These are phyloP conservation scores for Hypoxylon intermedium DNA, from an alignment of 495 filamentous ascomycete species.

Conservation along the genomic window DNA sequence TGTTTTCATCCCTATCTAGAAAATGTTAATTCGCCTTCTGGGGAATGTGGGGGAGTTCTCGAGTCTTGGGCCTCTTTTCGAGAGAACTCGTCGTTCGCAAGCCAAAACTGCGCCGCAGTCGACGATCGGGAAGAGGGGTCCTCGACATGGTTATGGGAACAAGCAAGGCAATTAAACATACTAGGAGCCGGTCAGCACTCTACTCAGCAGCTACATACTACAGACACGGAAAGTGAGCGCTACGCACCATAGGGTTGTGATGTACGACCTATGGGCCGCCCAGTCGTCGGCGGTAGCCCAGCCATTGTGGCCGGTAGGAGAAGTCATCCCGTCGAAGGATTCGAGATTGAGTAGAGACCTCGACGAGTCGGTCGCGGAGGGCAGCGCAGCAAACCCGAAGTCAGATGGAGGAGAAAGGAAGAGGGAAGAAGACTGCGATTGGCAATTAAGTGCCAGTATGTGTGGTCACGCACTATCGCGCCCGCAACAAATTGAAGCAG, in stretches of 20 bases:
- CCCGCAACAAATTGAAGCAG: background rate
- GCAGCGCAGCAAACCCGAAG: conserved; percentile 11
- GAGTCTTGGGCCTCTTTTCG: background rate
- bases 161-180: conserved; percentile 13
- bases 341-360: background rate
- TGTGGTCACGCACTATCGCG: conserved; percentile 18
- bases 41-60: too few relatives aligned
- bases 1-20: conserved; percentile 48
- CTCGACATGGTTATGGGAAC: background rate
- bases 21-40: conserved; percentile 2
- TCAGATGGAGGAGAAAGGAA: background rate
- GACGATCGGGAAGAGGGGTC: background rate
- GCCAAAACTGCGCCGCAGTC: background rate
- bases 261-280: conserved; percentile 32
- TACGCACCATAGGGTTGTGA: conserved; percentile 37
- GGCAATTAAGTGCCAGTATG: background rate
- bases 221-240: background rate
- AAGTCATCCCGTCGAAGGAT: conserved; percentile 21
- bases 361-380: background rate
- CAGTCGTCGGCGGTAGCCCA: conserved; percentile 40
- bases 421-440: background rate
- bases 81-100: background rate
- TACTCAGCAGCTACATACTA: background rate
- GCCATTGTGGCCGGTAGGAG: conserved; percentile 28
- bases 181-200: conserved; percentile 7